Evolutionary conservation across 208 protist genomes (phyloP).

Genomic region (Leishmania tropica): DNA sequence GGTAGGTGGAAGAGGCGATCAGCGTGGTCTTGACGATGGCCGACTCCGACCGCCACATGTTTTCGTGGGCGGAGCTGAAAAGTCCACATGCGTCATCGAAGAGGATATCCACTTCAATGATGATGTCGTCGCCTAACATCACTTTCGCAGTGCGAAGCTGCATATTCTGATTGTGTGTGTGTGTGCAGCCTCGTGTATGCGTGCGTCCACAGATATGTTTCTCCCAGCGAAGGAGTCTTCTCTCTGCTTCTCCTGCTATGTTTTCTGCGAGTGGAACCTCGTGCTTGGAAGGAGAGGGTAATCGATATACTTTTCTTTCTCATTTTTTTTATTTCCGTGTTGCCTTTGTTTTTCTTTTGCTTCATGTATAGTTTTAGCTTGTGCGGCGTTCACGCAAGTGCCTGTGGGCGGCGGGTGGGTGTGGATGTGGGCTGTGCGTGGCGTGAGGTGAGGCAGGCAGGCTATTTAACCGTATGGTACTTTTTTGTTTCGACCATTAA

Average conservation of each 20-base stretch:
- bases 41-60: not conserved
- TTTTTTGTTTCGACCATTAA: not conserved
- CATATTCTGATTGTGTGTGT: not conserved
- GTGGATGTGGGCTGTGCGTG: too few relatives aligned
- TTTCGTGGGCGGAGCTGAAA: not conserved
- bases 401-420: too few relatives aligned
- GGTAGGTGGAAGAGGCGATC: not conserved
- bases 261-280: too few relatives aligned
- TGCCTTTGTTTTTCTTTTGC: too few relatives aligned
- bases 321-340: too few relatives aligned
- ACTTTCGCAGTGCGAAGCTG: not conserved
- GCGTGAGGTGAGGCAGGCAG: not conserved
- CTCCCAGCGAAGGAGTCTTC: too few relatives aligned
- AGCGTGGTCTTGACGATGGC: not conserved
- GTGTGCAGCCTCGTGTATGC: not conserved
- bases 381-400: too few relatives aligned
- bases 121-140: not conserved
- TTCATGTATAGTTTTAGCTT: too few relatives aligned
- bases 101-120: constrained; percentile 5
- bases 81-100: constrained; percentile 3
- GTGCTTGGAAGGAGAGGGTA: too few relatives aligned
- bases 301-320: too few relatives aligned
- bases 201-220: too few relatives aligned
- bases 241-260: too few relatives aligned
- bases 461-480: not conserved